Conservation (phyloP, 352 stramenopile species). For the Pythium utonaiense region DNA sequence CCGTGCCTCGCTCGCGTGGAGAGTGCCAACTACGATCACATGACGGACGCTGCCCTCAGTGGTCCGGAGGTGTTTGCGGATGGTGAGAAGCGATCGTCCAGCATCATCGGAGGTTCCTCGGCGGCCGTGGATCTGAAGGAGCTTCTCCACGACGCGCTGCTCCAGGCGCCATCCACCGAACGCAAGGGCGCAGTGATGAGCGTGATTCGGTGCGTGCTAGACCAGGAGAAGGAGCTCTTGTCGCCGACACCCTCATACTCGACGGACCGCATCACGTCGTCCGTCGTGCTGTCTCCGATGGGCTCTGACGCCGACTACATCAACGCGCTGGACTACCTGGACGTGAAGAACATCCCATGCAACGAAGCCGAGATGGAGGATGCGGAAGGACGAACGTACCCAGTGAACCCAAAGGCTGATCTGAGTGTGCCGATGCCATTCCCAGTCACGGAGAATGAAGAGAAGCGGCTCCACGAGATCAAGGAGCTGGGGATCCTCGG, state of each 20-base stretch:
- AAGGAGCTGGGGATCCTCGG: conserved; percentile 34
- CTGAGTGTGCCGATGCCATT: conserved; percentile 28
- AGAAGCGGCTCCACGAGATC: conserved; percentile 42
- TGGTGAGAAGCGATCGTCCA: conserved; percentile 4
- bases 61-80: conserved; percentile 29
- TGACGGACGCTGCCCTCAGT: conserved; percentile 21
- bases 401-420: conserved; percentile 24
- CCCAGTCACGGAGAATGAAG: conserved; percentile 40
- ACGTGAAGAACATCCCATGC: conserved; percentile 1
- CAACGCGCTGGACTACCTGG: conserved; percentile 12
- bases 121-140: conserved; percentile 31
- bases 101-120: not conserved
- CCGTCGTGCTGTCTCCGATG: conserved; percentile 13
- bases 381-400: conserved; percentile 40
- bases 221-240: conserved; percentile 29
- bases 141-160: conserved; percentile 36
- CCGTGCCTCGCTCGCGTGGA: conserved; percentile 55
- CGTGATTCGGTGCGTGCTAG: conserved; percentile 49
- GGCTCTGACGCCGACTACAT: conserved; percentile 15
- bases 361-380: conserved; percentile 31
- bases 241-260: not conserved
- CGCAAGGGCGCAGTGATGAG: conserved; percentile 37
- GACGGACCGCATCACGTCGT: not conserved
- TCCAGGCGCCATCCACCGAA: conserved; percentile 28
- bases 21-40: conserved; percentile 39